Base-by-base conservation (phyloP, 73 alveolate species). In the Stentor roeselii region DNA sequence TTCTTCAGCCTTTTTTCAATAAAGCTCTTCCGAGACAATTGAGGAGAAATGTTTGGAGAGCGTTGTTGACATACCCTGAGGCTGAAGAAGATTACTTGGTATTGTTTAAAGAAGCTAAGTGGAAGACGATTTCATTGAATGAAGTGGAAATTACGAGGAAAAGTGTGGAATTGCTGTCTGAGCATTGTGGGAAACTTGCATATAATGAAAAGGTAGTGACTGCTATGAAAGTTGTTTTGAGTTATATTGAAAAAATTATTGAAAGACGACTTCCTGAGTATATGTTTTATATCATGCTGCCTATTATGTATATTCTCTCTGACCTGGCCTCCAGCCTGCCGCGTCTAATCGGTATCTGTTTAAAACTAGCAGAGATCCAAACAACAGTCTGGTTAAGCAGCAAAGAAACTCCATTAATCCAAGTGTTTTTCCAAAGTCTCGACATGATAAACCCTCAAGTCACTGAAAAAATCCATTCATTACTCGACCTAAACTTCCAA, bases 201-300 rank as follows among this genome's bases (percentile, higher is more conserved):
- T 67, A 27, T 67, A 67, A 67, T 2, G 80, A 67, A 21, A 67
- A 67, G 34, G 41, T 67, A 14, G 80, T 67, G 15, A 67, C 37
- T 21, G 80, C 80, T 27, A 67, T 67, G 80, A 67, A 67, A 67
- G 80, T 67, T 2, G 41, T 67, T 36, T 67, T 67, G 34, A 67
- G 80, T 32, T 67, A 67, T 67, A 67, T 67, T 15, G 80, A 67
- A 67, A 67, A 67, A 67, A 32, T 67, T 30, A 32, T 67, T 1
- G 80, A 67, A 67, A 67, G 80, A 67, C 21, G 80, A 32, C 80
- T 67, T 21, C 80, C 80, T 21, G 80, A 67, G 14, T 67, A 21
- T 67, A 67, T 67, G n/a, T 67, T 27, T 67, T 67, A 67, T 34
- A 21, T 67, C 11, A n/a, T 67, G 37, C 41, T 67, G 27, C 80